Base-by-base conservation (phyloP, 78 protist species). In the Paratrimastix pyriformis region DNA sequence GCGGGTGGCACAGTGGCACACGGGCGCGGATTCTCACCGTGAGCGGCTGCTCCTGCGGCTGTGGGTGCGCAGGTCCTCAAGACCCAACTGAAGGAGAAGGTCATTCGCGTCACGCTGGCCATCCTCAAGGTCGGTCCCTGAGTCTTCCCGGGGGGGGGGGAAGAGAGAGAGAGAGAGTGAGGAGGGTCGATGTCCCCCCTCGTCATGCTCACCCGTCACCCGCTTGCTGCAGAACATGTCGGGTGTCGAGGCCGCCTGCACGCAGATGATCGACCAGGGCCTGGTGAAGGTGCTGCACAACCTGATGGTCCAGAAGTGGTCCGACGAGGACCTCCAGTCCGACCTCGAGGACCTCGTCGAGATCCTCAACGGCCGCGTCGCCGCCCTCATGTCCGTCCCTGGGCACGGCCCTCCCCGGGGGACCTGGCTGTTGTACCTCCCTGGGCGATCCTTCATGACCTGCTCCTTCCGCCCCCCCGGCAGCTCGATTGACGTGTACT, bases 401-500 rank as follows among this genome's bases (percentile, higher is more conserved):
- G n/a, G n/a, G n/a, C n/a, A n/a, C n/a, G n/a, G n/a, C n/a, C n/a
- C n/a, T n/a, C n/a, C n/a, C n/a, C n/a, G n/a, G n/a, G n/a, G n/a
- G n/a, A n/a, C n/a, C n/a, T n/a, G n/a, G n/a, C n/a, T n/a, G n/a
- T n/a, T n/a, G n/a, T n/a, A n/a, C n/a, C n/a, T n/a, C n/a, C n/a
- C n/a, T n/a, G n/a, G n/a, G n/a, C n/a, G n/a, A n/a, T n/a, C n/a
- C n/a, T n/a, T n/a, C n/a, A n/a, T n/a, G n/a, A n/a, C n/a, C n/a
- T n/a, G n/a, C n/a, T n/a, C n/a, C n/a, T n/a, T n/a, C n/a, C n/a
- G n/a, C n/a, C n/a, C n/a, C n/a, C n/a, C n/a, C n/a, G n/a, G n/a
- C n/a, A n/a, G 68, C 68, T 62, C 68, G 11, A 62, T 62, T 33
- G 76, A 72, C 45, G 76, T 50, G 32, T 72, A 72, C 8, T 4